Conservation (phyloP, 192 early-diverging fungal genomes). For the Allomyces arbusculus region DNA sequence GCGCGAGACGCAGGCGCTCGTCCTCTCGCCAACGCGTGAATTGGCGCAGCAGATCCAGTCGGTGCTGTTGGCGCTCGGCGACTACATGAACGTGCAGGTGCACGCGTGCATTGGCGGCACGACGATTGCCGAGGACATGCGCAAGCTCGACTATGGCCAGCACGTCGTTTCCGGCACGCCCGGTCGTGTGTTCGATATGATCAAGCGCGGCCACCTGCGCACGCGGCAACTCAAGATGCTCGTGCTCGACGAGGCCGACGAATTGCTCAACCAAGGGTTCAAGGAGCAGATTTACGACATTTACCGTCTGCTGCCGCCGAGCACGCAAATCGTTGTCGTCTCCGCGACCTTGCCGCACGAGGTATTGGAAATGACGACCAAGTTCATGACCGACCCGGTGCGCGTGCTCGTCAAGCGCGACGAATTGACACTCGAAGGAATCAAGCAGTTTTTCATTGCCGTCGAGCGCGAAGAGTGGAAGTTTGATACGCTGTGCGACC, state of each 20-base stretch:
- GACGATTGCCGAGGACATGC: slow-evolving; percentile 75
- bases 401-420: slow-evolving; percentile 96
- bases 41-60: slow-evolving; percentile 87
- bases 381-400: slow-evolving; percentile 94
- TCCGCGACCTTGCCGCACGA: slow-evolving; percentile 85
- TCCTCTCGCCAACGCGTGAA: slow-evolving; percentile 88
- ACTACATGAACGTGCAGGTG: slow-evolving; percentile 94
- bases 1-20: slow-evolving; percentile 79
- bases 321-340: slow-evolving; percentile 80
- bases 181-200: slow-evolving; percentile 93
- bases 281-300: slow-evolving; percentile 95
- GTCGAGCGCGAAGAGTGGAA: slow-evolving; percentile 98
- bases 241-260: slow-evolving; percentile 92
- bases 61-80: slow-evolving; percentile 77
- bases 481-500: slow-evolving; percentile 89
- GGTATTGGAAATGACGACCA: slow-evolving; percentile 85
- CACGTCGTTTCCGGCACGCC: slow-evolving; percentile 92
- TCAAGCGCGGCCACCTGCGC: slow-evolving; percentile 60
- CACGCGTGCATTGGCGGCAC: slow-evolving; percentile 92
- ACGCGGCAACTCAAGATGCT: slow-evolving; percentile 82
- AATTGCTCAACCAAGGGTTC: slow-evolving; percentile 82
- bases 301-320: slow-evolving; percentile 76
- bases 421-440: slow-evolving; percentile 93
- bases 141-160: slow-evolving; percentile 72
- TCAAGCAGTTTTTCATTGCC: slow-evolving; percentile 96